Base-by-base conservation (phyloP, 768 basidiomycete species). In the Xerocomellus chrysenteron region DNA sequence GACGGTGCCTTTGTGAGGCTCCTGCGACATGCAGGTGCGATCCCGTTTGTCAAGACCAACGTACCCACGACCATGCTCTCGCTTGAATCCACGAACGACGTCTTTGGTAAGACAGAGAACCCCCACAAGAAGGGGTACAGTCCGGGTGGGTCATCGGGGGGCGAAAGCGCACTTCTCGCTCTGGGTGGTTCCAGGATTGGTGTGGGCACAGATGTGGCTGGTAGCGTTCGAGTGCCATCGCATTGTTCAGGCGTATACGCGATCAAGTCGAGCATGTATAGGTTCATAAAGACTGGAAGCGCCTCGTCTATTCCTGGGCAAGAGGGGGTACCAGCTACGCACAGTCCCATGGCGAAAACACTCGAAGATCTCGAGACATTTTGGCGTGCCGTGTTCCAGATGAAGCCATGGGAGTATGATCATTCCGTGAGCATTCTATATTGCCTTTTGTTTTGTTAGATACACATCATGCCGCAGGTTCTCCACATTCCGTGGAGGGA, bases 41-140 rank as follows among this genome's bases (percentile, higher is more conserved):
- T 88, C 35, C 81, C 84, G 14, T 85, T 79, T 57, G 82, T 82
- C 57, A 88, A 88, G 68, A 88, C 86, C n/a, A 84, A 83, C 45
- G 68, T 84, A 8, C 85, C 85, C 0, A 75, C 78, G 47, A 84
- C 81, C 1, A 77, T 86, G 35, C 73, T 85, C 47, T 81, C 82
- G n/a, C 80, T 82, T 48, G 84, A 85, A 60, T 78, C 82, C 5
- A 56, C 68, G 21, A 83, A 83, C 35, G 81, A 84, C 58, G 71
- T 85, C 1, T 88, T 83, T 61, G 86, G 86, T 1, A 70, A 71
- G 50, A 81, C 84, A 1, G 78, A 75, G 30, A 89, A 88, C 62
- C 86, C 86, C 0, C 79, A 85, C 68, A 84, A 83, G 50, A 64
- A 63, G 17, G 76, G 74, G 0, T 77, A 84, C 58, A 73, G 78